phyloP scores from a whole-genome alignment of 305 asterid genomes.

The Fraxinus baroniana region DNA sequence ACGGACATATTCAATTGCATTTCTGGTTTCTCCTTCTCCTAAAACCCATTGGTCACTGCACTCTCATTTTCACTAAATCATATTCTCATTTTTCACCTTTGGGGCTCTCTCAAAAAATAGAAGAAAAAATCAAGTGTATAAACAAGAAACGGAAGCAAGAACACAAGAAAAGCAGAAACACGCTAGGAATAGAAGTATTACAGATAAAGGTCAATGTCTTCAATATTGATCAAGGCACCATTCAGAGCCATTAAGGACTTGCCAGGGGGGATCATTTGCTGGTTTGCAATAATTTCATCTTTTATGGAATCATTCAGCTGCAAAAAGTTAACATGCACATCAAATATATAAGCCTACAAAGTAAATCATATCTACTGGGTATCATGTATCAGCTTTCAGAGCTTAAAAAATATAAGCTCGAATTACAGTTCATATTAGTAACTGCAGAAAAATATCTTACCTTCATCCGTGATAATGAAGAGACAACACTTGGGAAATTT shows the following conservation, averaged over 20 bases:
- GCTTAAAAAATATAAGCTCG: not conserved
- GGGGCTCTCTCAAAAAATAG: not conserved
- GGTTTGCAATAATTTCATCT: conserved; percentile 88
- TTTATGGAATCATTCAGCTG: conserved; percentile 95
- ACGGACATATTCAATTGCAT: not conserved
- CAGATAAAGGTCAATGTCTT: conserved; percentile 93
- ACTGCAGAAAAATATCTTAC: conserved; percentile 41
- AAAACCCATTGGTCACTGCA: not conserved
- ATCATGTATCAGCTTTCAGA: conserved; percentile 19
- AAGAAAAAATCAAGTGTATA: not conserved
- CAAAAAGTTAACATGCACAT: conserved; percentile 31
- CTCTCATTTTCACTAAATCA: not conserved
- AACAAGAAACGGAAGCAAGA: not conserved
- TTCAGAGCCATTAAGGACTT: conserved; percentile 96
- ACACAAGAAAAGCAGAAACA: conserved; percentile 18
- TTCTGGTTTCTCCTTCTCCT: not conserved
- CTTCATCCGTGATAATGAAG: conserved; percentile 95
- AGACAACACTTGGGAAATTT: conserved; percentile 91
- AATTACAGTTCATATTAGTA: conserved; percentile 16
- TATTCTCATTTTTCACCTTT: conserved; percentile 9
- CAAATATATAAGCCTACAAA: conserved; percentile 30
- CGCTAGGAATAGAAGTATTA: conserved; percentile 47
- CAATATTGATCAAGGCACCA: conserved; percentile 93
- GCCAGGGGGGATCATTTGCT: conserved; percentile 98
- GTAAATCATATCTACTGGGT: conserved; percentile 15